Percentiles rank a stretch among this genome's conserved stretches.
Conservation (phyloP, 495 filamentous ascomycete genomes). For the Podospora anserina region DNA sequence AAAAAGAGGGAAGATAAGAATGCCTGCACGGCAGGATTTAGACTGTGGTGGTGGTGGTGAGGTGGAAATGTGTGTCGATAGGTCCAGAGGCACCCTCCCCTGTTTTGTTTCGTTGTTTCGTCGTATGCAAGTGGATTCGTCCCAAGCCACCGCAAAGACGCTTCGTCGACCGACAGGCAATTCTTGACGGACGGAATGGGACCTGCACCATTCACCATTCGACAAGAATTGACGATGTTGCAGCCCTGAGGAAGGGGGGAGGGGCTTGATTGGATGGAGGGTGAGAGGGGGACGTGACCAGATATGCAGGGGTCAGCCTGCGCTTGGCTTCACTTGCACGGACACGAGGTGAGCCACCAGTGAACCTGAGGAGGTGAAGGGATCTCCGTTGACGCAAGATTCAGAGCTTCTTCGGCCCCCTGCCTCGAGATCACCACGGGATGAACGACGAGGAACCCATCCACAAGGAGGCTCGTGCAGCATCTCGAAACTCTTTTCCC, state of each 20-base stretch:
- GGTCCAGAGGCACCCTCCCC: slow-evolving; percentile 5
- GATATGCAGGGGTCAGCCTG: neutral
- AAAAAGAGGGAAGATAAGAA: neutral
- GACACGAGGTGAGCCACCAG: neutral
- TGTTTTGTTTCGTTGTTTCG: slow-evolving; percentile 21
- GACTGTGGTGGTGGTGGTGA: neutral
- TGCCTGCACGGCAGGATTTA: neutral
- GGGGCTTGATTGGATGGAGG: neutral
- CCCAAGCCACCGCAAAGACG: neutral
- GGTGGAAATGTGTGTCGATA: slow-evolving; percentile 1
- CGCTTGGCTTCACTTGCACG: neutral
- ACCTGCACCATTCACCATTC: neutral
- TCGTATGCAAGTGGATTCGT: slow-evolving; percentile 8
- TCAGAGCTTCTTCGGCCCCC: neutral
- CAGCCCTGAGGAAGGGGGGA: neutral
- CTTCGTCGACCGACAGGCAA: too few relatives aligned
- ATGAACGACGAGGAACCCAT: neutral
- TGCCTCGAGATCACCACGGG: neutral
- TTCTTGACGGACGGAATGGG: too few relatives aligned
- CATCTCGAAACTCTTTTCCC: neutral
- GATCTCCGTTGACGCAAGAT: neutral
- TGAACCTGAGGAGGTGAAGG: neutral
- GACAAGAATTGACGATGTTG: neutral
- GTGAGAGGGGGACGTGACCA: neutral
- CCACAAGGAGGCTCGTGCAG: neutral